Evolutionary conservation across 2,329 filamentous ascomycete genomes (phyloP), one percentile per base, ranked within the genome.

Genomic region (Chalaropsis ovoidea): DNA sequence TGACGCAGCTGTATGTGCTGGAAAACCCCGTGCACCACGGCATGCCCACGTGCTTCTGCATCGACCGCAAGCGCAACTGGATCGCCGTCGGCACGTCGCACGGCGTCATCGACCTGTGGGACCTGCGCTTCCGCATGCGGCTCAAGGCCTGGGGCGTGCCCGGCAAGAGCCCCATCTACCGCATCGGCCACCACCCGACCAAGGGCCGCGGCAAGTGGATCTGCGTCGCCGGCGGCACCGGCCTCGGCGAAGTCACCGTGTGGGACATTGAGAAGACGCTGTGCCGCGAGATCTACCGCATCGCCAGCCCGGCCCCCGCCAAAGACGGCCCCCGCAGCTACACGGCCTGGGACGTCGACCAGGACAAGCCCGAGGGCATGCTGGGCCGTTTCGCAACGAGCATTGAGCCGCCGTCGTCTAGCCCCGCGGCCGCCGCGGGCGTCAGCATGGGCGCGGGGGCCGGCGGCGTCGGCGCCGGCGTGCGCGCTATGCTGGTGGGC

Each of bases 211-310:
- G 89, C 11, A 87, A 87, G 73, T 93, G 90, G 83, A 83, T 97
- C 0, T 95, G 91, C 73, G 87, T 96, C 8, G 87, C 91, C 2
- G 92, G 93, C 17, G 92, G 93, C 8, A 95, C 89, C 7, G 88
- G 86, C 3, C 86, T 89, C 68, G 90, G 90, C 17, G 94, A 99
- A 73, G 84, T 99, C 41, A 95, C 90, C 0, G 88, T 95, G 0
- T 99, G 94, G 94, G 94, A 97, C 72, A 80, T 97, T 17, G 93
- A 97, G 73, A 95, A 93, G 76, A 85, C 86, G 7, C 82, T 88
- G 58, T 99, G 94, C 72, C 84, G 90, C 67, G 92, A 97, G 73
- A 86, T 96, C 0, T 96, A 95, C 73, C 86, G 90, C 76, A 87
- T 73, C 73, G 82, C 52, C 27, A 31, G 52, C 52, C 17, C 52